Evolutionary conservation across 495 filamentous ascomycete species (phyloP), one percentile per base, ranked within the genome.

Genomic region (Trypethelium eluteriae): DNA sequence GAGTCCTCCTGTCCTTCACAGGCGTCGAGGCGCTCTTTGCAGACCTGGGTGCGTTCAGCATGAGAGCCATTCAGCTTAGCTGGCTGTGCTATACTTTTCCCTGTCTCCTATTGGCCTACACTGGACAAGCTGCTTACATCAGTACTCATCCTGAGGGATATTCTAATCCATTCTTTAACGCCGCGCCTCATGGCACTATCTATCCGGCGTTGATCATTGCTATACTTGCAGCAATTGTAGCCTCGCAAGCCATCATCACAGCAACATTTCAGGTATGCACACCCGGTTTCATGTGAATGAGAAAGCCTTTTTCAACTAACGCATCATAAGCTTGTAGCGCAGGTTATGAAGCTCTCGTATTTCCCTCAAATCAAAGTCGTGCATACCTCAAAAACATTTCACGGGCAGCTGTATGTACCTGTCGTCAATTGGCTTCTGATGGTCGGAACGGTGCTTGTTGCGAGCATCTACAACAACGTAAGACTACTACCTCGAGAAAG

Each of bases 1-100:
- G 88, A 9, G 83, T 88, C 18, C 69, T 91, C 9, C 82, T 91
- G 2, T 82, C 87, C 0, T 90, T 90, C 63, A 89, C 88, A 2
- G 87, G 87, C 32, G 85, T 88, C n/a, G 88, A 91, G 71, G 87
- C 88, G 7, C 77, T 91, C 10, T 91, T 89, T 67, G 88, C 88
- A 6, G 88, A 91, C 67, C 76, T 91, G 1, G 88, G 88, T 62
- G 86, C 88, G 36, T 90, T 90, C 73, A 79, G 76, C 36, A 74
- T 76, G 68, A 69, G 81, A 46, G 85, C 88, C 16, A 84, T 90
- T 47, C 87, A 88, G 68, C 74, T 89, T 11, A 83, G 80, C 49
- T 91, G 88, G 88, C 73, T 88, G 39, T 78, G 78, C 63, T 88
- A 83, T 66, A 79, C 81, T 12, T 88, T 82, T 65, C 88, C 88